Percentiles rank a stretch among this genome's conserved stretches.
Conservation (phyloP, 2,329 filamentous ascomycete species). For the Ceratocystis harringtonii region DNA sequence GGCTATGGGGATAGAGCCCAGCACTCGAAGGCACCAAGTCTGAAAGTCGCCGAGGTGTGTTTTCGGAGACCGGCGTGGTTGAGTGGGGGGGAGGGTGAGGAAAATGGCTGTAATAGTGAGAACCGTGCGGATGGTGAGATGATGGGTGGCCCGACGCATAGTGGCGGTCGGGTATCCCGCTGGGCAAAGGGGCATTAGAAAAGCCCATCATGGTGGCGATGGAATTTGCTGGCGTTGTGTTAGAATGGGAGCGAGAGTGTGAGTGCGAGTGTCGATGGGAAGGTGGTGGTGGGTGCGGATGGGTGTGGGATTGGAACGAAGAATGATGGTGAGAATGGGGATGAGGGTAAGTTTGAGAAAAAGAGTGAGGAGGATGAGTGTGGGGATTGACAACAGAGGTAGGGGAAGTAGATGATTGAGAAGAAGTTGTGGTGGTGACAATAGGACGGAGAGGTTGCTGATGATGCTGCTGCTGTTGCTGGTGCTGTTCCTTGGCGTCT, state of each 20-base stretch:
- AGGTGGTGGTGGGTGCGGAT: constrained; percentile 19
- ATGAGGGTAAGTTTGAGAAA: neutral
- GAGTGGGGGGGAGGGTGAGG: neutral
- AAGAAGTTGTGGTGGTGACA: neutral
- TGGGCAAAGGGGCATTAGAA: constrained; percentile 7
- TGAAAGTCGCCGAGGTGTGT: constrained; percentile 1
- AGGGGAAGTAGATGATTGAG: neutral
- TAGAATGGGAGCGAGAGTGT: constrained; percentile 18
- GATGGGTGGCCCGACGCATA: neutral
- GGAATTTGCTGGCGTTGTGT: constrained; percentile 17
- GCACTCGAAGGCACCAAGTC: neutral
- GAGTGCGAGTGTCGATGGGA: constrained; percentile 16
- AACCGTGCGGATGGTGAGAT: neutral
- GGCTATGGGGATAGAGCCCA: neutral
- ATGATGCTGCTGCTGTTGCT: neutral
- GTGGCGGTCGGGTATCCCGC: constrained; percentile 2
- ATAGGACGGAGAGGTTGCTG: neutral
- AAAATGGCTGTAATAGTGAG: neutral
- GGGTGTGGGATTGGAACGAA: neutral
- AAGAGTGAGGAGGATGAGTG: neutral
- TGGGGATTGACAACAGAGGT: constrained; percentile 4
- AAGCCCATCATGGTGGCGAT: constrained; percentile 12
- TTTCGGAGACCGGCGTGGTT: neutral
- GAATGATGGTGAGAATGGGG: neutral
- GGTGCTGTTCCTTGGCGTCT: neutral